Evolutionary conservation across 139 green algal species (phyloP).

Genomic region (Chlorella vulgaris): DNA sequence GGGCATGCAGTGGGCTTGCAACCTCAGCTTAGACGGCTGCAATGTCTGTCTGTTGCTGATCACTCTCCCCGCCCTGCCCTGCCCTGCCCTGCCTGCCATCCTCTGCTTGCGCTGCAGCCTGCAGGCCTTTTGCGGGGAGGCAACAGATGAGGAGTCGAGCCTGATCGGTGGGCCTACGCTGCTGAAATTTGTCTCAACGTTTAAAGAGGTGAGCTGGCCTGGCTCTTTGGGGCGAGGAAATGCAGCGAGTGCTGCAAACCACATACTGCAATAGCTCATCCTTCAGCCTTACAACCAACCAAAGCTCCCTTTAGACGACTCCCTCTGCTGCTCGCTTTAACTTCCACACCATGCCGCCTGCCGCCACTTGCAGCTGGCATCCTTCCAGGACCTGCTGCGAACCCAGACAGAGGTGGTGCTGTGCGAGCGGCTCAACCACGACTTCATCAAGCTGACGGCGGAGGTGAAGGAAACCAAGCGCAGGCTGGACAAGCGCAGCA

Average conservation of each 20-base stretch:
- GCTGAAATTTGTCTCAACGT: constrained; percentile 61
- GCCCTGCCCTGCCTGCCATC: no score
- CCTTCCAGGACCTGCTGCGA: constrained; percentile 55
- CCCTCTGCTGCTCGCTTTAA: not conserved
- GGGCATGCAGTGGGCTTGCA: no score
- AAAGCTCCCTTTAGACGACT: no score
- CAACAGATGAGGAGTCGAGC: constrained; percentile 56
- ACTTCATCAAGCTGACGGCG: constrained; percentile 41
- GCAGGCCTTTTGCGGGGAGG: constrained; percentile 28
- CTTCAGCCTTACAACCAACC: not conserved
- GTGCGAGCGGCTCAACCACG: constrained; percentile 59
- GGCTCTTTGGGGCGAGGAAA: not conserved
- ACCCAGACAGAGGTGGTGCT: constrained; percentile 54
- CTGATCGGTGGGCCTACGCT: constrained; percentile 37
- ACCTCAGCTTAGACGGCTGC: not conserved
- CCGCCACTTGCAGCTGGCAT: constrained; percentile 48
- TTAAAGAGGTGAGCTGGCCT: constrained; percentile 38
- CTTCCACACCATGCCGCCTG: no score
- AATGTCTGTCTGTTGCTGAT: no score
- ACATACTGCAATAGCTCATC: no score
- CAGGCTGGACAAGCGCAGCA: constrained; percentile 38
- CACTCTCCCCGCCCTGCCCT: no score
- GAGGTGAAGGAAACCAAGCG: constrained; percentile 45
- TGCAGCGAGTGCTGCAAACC: no score
- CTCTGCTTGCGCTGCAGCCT: not conserved